Base-by-base conservation (phyloP, 2,329 filamentous ascomycete species). In the Aspergillus pseudonomiae region DNA sequence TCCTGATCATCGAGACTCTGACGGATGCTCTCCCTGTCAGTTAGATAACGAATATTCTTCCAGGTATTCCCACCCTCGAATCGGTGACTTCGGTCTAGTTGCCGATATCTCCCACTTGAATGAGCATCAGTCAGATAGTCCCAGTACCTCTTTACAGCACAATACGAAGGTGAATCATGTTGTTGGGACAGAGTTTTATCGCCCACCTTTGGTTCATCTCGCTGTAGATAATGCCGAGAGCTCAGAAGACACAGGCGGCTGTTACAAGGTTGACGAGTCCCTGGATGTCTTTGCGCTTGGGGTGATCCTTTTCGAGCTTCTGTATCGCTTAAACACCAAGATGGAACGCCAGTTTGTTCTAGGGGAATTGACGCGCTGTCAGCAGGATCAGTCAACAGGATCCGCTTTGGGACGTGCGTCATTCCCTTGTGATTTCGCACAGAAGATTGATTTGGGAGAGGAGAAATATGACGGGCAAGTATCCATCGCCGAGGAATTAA, bases 31-130 rank as follows among this genome's bases (percentile, higher is more conserved):
- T 11, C 68, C 78, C 1, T 90, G 86, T 63, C 67, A 69, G 34
- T 64, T 59, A 10, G 67, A 70, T 7, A 63, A 71, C 10, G 70
- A 70, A 2, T 63, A 70, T 2, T 68, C 70, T 4, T 62, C 68
- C 26, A 69, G 81, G 16, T 84, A 83, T 63, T 77, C 87, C 36
- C 84, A 83, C 45, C 86, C 89, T 12, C 83, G 87, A 5, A 90
- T 91, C 59, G 89, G 88, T 2, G 89, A 91, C 70, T 91, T 91
- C 69, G 89, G 89, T 2, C 82, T 90, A 5, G 87, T 88, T 5
- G 85, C 86, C 11, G 83, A 85, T 60, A 82, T 85, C 53, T 84
- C 79, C 45, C 77, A 72, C 65, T 64, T 77, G 55, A 70, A 76
- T 62, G 77, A 77, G 14, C 64, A 53, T n/a, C 63, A 68, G 4